phyloP scores from a whole-genome alignment of 2,329 filamentous ascomycete genomes.

The Trichoderma koningiopsis region DNA sequence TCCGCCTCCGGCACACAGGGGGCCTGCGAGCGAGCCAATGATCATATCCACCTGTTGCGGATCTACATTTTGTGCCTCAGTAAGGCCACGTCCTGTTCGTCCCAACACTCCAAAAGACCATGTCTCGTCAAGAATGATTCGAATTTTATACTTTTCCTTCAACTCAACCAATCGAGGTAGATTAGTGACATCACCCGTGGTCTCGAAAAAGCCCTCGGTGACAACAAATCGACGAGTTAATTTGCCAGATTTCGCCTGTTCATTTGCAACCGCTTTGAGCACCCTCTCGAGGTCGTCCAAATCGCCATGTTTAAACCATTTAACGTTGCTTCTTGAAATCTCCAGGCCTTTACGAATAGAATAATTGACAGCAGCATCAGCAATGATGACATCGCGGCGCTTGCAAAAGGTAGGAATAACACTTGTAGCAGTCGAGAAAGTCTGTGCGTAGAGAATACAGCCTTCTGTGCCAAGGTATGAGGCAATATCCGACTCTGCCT shows the following conservation, averaged over 20 bases:
- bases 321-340: slow-evolving; percentile 84
- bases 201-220: slow-evolving; percentile 93
- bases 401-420: slow-evolving; percentile 98
- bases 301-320: slow-evolving; percentile 95
- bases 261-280: slow-evolving; percentile 80
- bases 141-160: slow-evolving; percentile 96
- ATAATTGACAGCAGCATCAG: slow-evolving; percentile 90
- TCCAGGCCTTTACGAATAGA: slow-evolving; percentile 93
- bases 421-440: slow-evolving; percentile 94
- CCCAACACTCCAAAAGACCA: slow-evolving; percentile 96
- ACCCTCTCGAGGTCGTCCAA: slow-evolving; percentile 90
- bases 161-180: slow-evolving; percentile 89
- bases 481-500: slow-evolving; percentile 93
- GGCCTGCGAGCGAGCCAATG: slow-evolving; percentile 85
- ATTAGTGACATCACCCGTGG: slow-evolving; percentile 79
- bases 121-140: slow-evolving; percentile 94
- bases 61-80: slow-evolving; percentile 96
- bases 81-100: slow-evolving; percentile 85
- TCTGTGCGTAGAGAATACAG: slow-evolving; percentile 94
- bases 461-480: slow-evolving; percentile 83
- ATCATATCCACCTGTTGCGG: slow-evolving; percentile 95
- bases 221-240: slow-evolving; percentile 93
- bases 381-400: slow-evolving; percentile 94
- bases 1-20: slow-evolving; percentile 87
- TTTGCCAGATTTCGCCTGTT: slow-evolving; percentile 81